These are phyloP conservation scores for Xylariomycetidae sp. DNA, from an alignment of 2,329 filamentous ascomycete genomes.

Conservation along the genomic window DNA sequence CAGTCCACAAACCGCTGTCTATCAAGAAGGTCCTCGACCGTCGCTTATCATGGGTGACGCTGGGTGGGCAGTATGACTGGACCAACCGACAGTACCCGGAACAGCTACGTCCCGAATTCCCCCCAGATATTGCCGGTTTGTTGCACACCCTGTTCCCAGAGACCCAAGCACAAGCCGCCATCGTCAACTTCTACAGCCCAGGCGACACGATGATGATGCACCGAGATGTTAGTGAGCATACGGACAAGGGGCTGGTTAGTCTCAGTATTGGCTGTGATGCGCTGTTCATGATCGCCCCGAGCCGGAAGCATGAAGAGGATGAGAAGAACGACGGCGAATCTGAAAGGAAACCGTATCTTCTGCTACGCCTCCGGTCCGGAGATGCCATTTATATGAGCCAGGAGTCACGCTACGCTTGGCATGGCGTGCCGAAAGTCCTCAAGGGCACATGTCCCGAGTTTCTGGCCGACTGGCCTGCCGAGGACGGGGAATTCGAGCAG, in stretches of 20 bases:
- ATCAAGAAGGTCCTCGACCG: constrained; percentile 66
- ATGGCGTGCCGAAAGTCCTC: constrained; percentile 85
- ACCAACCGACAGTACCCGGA: constrained; percentile 75
- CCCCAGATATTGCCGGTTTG: constrained; percentile 62
- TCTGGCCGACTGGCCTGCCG: constrained; percentile 67
- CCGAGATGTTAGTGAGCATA: constrained; percentile 85
- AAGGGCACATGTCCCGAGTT: constrained; percentile 71
- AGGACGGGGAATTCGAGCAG: constrained; percentile 47
- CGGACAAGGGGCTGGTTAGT: constrained; percentile 71
- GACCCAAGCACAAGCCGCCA: constrained; percentile 79
- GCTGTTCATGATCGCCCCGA: constrained; percentile 76
- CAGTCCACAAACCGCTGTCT: constrained; percentile 68
- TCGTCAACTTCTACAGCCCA: constrained; percentile 87
- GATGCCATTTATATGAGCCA: constrained; percentile 88
- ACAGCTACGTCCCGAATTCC: constrained; percentile 59
- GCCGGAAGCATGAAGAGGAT: constrained; percentile 22
- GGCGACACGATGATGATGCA: constrained; percentile 90
- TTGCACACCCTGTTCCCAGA: constrained; percentile 67
- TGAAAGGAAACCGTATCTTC: constrained; percentile 41
- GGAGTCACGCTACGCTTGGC: constrained; percentile 82
- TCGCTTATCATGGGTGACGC: constrained; percentile 86
- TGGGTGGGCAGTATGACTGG: constrained; percentile 97
- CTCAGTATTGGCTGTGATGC: constrained; percentile 87
- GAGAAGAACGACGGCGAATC: constrained; percentile 21
- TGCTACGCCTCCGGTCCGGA: constrained; percentile 70